These are phyloP conservation scores for Drechslerella dactyloides DNA, from an alignment of 2,329 filamentous ascomycete genomes.

Conservation along the genomic window DNA sequence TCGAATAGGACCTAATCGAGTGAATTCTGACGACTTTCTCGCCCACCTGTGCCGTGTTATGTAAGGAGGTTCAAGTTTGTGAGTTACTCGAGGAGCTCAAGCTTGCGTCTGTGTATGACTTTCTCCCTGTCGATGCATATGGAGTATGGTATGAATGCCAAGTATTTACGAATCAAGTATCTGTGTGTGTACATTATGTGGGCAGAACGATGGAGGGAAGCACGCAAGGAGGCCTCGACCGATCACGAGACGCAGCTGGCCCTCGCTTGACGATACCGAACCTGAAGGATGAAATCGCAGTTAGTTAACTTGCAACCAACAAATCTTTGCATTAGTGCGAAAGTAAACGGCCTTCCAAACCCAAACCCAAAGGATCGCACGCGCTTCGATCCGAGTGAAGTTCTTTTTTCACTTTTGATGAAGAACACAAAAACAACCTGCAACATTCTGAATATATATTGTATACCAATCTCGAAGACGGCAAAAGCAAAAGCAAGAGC, in stretches of 20 bases:
- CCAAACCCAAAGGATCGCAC: background rate
- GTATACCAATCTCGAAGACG: background rate
- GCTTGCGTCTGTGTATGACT: too few relatives aligned
- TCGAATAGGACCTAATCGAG: too few relatives aligned
- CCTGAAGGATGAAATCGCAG: conserved; percentile 2
- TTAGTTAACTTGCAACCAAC: too few relatives aligned
- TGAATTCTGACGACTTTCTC: too few relatives aligned
- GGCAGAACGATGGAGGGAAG: too few relatives aligned
- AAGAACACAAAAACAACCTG: conserved; percentile 4
- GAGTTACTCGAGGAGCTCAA: too few relatives aligned
- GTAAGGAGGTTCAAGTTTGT: too few relatives aligned
- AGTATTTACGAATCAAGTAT: too few relatives aligned
- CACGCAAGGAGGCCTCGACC: background rate
- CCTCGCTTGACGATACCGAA: background rate
- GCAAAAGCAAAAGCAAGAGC: conserved; percentile 5
- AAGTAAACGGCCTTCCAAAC: background rate
- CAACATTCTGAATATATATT: conserved; percentile 1
- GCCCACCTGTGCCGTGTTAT: too few relatives aligned
- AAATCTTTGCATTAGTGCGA: background rate
- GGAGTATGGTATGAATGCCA: too few relatives aligned
- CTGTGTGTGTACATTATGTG: too few relatives aligned
- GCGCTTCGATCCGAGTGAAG: conserved; percentile 1
- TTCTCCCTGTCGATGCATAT: too few relatives aligned
- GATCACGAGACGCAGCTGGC: conserved; percentile 13
- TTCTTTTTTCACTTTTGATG: background rate